Evolutionary conservation across 805 yeast genomes (phyloP), one percentile per base, ranked within the genome.

Genomic region (Suhomyces xylopsoci): DNA sequence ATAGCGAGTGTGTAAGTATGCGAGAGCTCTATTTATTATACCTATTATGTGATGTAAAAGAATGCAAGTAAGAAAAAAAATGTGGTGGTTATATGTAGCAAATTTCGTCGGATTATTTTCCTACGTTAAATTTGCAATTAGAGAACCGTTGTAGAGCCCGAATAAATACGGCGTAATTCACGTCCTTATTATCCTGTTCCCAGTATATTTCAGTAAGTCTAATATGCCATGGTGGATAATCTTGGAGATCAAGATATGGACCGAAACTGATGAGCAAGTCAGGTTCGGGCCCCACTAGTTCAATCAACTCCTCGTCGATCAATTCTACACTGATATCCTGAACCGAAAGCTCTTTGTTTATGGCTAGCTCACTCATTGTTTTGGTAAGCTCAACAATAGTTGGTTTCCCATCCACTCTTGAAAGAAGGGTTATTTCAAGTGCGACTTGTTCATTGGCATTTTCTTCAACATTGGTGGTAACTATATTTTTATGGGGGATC

Each of bases 221-320:
- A 34, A 90, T 82, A 65, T 93, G 98, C 99, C 99, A 94, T 26
- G 99, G 99, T 19, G 98, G 98, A 68, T 85, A 94, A 15, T 96
- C 97, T 69, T 91, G 96, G 48, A 94, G 78, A 66, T 91, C 96
- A 57, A 94, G 76, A 10, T 79, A 77, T n/a, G 97, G 96, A 19
- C 90, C 90, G 67, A 93, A 94, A 50, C 88, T 72, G 28, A 94
- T 76, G 47, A 94, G 74, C 57, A 94, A 78, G 66, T 94, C 99
- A 0, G 99, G 98, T 66, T 94, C 99, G n/a, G 78, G 79, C 1
- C 97, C 94, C 14, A 91, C 94, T 50, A 90, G 74, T 60, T 84
- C 89, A 38, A 76, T 76, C 55, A 87, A 75, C 63, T 88, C 91
- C 55, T 82, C 82, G 67, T 92, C 93, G 38, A 94, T 81, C 54